Evolutionary conservation across 495 filamentous ascomycete species (phyloP).

Genomic region (Penicillium angulare): DNA sequence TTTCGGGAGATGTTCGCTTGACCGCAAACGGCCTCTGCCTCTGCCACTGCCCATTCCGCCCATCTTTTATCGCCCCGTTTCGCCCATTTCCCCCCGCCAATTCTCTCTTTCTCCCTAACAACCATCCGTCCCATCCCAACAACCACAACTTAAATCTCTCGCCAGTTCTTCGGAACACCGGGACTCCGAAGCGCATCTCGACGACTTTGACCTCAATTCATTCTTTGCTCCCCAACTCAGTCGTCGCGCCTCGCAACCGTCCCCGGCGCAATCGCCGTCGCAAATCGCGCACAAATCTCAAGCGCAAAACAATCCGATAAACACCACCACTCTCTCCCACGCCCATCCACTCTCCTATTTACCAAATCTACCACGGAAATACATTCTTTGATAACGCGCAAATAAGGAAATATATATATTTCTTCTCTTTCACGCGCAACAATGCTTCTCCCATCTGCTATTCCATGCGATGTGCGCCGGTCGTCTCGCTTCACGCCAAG

Average conservation of each 20-base stretch:
- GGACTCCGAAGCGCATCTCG: conserved; percentile 29
- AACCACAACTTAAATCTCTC: neutral
- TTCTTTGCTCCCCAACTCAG: conserved; percentile 19
- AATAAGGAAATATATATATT: neutral
- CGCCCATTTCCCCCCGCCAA: conserved; percentile 21
- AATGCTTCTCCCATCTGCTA: conserved; percentile 72
- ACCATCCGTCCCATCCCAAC: conserved; percentile 8
- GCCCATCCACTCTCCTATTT: too few species aligned
- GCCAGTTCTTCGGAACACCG: conserved; percentile 25
- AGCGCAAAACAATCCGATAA: conserved; percentile 8
- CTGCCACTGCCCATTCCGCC: too few species aligned
- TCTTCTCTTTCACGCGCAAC: too few species aligned
- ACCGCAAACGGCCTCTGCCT: conserved; percentile 30
- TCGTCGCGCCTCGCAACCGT: conserved; percentile 26
- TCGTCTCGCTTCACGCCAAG: conserved; percentile 55
- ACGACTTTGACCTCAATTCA: conserved; percentile 8
- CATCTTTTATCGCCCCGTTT: conserved; percentile 24
- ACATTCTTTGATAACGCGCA: neutral
- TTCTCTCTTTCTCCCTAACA: conserved; percentile 18
- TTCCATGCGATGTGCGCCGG: conserved; percentile 65
- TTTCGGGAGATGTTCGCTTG: conserved; percentile 27
- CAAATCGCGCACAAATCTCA: conserved; percentile 24
- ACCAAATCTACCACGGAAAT: too few species aligned
- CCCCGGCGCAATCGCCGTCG: conserved; percentile 38
- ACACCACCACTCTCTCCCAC: neutral